Percentiles rank a stretch among this genome's conserved stretches.
Evolutionary conservation across 2,329 filamentous ascomycete species (phyloP).

Genomic region (Colletotrichum simmondsii): DNA sequence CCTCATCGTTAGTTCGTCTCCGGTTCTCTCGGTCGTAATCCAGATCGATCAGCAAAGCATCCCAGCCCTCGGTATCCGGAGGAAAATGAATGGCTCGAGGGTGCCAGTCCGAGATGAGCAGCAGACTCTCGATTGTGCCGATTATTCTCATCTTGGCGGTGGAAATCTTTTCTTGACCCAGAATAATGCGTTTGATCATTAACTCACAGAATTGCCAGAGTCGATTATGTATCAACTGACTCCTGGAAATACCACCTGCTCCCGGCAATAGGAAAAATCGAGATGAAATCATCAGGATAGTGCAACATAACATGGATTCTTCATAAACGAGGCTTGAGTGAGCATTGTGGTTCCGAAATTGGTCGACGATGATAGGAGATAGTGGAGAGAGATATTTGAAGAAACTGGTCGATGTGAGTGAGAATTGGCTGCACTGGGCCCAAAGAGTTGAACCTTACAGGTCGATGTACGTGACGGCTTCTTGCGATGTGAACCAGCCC

Average conservation of each 20-base stretch:
- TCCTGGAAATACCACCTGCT: slow-evolving; percentile 36
- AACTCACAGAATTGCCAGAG: slow-evolving; percentile 38
- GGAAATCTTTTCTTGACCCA: slow-evolving; percentile 38
- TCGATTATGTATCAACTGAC: slow-evolving; percentile 35
- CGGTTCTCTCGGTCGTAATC: not conserved
- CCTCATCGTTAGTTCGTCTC: not conserved
- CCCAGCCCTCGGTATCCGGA: not conserved
- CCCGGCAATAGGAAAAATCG: slow-evolving; percentile 38
- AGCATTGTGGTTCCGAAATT: slow-evolving; percentile 14
- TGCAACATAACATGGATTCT: slow-evolving; percentile 38
- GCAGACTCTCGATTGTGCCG: slow-evolving; percentile 37
- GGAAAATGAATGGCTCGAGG: slow-evolving; percentile 38
- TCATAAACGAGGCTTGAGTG: slow-evolving; percentile 32
- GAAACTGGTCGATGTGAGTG: slow-evolving; percentile 4
- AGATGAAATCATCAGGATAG: slow-evolving; percentile 37
- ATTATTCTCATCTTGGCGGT: slow-evolving; percentile 36
- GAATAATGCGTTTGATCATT: slow-evolving; percentile 35
- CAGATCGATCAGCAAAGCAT: not conserved
- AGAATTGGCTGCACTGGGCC: not conserved
- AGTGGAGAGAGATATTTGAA: slow-evolving; percentile 20
- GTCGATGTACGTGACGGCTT: slow-evolving; percentile 41
- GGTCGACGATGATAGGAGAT: not conserved
- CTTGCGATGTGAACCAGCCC: slow-evolving; percentile 40
- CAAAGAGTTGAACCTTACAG: slow-evolving; percentile 27
- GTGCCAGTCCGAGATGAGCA: slow-evolving; percentile 40